Evolutionary conservation across 2,329 filamentous ascomycete species (phyloP), one percentile per base, ranked within the genome.

Genomic region (Fusarium fujikuroi): DNA sequence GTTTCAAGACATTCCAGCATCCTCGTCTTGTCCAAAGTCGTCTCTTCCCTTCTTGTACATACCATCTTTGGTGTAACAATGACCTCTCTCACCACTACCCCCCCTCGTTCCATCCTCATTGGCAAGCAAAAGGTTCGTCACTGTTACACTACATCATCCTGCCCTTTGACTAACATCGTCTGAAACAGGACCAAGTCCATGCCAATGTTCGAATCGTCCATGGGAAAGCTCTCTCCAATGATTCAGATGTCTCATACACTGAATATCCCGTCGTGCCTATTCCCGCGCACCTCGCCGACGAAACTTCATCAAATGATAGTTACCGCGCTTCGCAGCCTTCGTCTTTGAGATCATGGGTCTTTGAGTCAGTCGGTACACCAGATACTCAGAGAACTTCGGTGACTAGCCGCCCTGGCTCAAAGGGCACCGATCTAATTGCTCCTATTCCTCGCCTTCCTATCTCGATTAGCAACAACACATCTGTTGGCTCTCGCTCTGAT

Each of bases 81-180:
- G 49, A 5, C n/a, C 2, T 32, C 25, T 32, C 15, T 32, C 1
- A 19, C n/a, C 6, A 19, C 52, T 1, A 1, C 19, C 0, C 28
- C 28, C 2, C 37, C 52, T 16, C 52, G 52, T 32, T 43, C 52
- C 21, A 56, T 56, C 1, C 52, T 56, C 11, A 56, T 56, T 43
- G 37, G 37, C 21, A 56, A 56, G 21, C 52, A 56, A 56, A 56
- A 32, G 37, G 52, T 56, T 43, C 15, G 52, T 23, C 10, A 56
- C 15, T 11, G 16, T 43, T 56, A 30, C 19, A n/a, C 28, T 1
- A 5, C 9, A 5, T 23, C 9, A 9, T 7, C 9, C 3, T 12
- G 11, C 4, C 12, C 23, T 0, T 30, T 6, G 1, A 32, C 28
- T 32, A 2, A 39, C 23, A 12, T 11, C 2, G 15, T 23, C 4